phyloP scores from a whole-genome alignment of 768 basidiomycete genomes.

The Filobasidium wieringae region DNA sequence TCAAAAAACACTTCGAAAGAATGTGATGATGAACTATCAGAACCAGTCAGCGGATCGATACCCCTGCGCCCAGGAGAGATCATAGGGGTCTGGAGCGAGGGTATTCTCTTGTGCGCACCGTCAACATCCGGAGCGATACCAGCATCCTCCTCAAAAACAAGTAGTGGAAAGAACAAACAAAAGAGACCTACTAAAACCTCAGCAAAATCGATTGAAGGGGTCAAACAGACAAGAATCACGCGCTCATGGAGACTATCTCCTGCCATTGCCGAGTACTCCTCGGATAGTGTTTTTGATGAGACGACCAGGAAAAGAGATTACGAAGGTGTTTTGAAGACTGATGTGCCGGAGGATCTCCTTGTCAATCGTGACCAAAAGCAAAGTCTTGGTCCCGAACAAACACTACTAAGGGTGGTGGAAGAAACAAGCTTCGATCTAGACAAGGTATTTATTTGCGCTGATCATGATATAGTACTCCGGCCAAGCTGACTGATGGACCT shows the following conservation, averaged over 20 bases:
- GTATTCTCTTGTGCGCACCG: slow-evolving; percentile 10
- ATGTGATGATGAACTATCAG: background rate
- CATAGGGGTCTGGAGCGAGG: slow-evolving; percentile 32
- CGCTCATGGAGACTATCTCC: slow-evolving; percentile 3
- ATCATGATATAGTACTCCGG: background rate
- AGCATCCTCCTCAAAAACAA: slow-evolving; percentile 9
- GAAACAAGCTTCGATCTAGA: slow-evolving; percentile 84
- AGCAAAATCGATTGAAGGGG: background rate
- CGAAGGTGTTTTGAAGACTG: too few species aligned
- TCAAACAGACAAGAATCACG: slow-evolving; percentile 10
- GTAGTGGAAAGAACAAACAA: slow-evolving; percentile 49
- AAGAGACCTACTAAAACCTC: slow-evolving; percentile 44
- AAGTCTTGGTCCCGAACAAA: too few species aligned
- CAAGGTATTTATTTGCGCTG: slow-evolving; percentile 50
- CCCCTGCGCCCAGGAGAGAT: slow-evolving; percentile 1
- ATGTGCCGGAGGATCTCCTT: too few species aligned
- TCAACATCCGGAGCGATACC: background rate
- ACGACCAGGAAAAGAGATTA: too few species aligned
- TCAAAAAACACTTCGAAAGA: slow-evolving; percentile 1
- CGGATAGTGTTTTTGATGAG: too few species aligned
- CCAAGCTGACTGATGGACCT: background rate
- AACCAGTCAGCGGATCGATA: background rate
- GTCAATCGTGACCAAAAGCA: too few species aligned
- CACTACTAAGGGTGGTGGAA: slow-evolving; percentile 51
- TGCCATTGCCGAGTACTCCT: too few species aligned